Conservation (phyloP, 1,284 basidiomycete species). For the Trichosporon faecale region DNA sequence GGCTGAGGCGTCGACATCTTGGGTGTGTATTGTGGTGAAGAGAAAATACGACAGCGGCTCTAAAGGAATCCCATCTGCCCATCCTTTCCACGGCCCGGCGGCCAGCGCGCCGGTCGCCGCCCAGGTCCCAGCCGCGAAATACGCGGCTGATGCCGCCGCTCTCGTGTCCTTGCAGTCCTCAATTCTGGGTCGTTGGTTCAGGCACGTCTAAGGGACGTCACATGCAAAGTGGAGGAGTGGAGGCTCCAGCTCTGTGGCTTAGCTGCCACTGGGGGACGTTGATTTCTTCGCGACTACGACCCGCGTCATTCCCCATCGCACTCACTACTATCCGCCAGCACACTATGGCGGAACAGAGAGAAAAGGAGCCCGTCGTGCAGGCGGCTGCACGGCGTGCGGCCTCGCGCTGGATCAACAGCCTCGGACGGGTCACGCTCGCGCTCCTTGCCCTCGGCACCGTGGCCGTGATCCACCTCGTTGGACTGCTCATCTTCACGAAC, state of each 20-base stretch:
- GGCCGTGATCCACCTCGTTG: constrained; percentile 54
- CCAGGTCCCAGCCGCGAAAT: not conserved
- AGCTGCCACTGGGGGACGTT: not conserved
- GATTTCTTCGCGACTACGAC: not conserved
- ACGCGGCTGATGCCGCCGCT: constrained; percentile 9
- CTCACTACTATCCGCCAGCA: not conserved
- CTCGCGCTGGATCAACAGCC: constrained; percentile 30
- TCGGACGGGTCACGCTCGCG: constrained; percentile 41
- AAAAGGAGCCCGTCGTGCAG: constrained; percentile 12
- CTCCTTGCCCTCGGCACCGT: constrained; percentile 62
- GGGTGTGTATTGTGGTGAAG: not conserved
- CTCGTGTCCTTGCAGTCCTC: no score
- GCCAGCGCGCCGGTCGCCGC: not conserved
- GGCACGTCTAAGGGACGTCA: not conserved
- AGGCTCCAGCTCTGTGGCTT: not conserved
- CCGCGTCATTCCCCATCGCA: constrained; percentile 1
- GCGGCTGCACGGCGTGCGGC: constrained; percentile 20
- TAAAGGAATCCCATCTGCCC: not conserved
- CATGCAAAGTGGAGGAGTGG: not conserved
- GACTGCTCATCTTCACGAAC: constrained; percentile 68
- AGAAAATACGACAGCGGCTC: not conserved
- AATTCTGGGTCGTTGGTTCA: not conserved
- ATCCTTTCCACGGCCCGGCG: not conserved
- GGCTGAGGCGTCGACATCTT: constrained; percentile 16
- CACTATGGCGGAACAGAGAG: constrained; percentile 9